Evolutionary conservation across 805 yeast species (phyloP), one percentile per base, ranked within the genome.

Genomic region (Candida tallmaniae): DNA sequence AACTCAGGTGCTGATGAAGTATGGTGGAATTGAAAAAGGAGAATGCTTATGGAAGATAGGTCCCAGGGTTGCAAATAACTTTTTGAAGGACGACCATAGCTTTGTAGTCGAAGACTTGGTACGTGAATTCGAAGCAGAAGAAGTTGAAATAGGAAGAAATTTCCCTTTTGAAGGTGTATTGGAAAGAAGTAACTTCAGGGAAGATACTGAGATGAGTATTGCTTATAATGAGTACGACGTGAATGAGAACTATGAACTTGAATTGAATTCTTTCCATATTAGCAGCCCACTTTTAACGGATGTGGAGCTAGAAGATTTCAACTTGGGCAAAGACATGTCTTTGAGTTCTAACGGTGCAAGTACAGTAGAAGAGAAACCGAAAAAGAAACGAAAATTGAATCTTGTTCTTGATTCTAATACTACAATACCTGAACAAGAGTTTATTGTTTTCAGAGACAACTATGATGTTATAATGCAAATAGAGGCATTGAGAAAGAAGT

Each of bases 21-120:
- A 10, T n/a, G 23, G 23, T 9, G 27, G 25, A 15, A 25, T 24
- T 4, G 15, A 22, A 18, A 13, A 11, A 12, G 29, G 26, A 27
- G 29, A 35, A 13, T 30, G 32, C 23, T 23, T 42, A 15, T 24
- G 30, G 35, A 32, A 18, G 17, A 11, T 21, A 16, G 17, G 12
- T 5, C 13, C 17, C 5, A 19, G n/a, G 5, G 13, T 15, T 5
- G 17, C 22, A 3, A 23, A 27, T 17, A 20, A 2, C n/a, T 44
- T 41, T 14, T 31, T 48, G 6, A 26, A 13, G 9, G 58, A 60
- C 33, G 65, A 60, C 41, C 51, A 53, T 0, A 25, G 34, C 8
- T 62, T 62, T 31, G 39, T 51, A 27, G 45, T 61, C n/a, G 42
- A 43, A 2, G 59, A 59, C 25, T 50, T 60, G 15, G 40, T 44